These are phyloP conservation scores for Trichosporon inkin DNA, from an alignment of 1,284 basidiomycete species.

Conservation along the genomic window DNA sequence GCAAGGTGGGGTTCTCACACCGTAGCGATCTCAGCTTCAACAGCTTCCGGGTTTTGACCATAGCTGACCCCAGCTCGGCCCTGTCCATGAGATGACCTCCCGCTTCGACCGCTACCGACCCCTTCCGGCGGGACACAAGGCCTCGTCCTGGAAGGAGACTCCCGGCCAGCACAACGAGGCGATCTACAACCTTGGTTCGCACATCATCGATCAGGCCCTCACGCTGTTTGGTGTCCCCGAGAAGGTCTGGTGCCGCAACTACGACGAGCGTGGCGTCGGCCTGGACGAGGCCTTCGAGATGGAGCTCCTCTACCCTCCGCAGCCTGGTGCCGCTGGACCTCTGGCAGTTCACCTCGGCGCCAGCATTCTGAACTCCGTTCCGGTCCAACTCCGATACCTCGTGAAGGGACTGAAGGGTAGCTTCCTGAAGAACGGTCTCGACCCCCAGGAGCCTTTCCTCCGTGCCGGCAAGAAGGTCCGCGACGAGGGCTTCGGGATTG, in stretches of 20 bases:
- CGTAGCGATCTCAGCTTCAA: neutral
- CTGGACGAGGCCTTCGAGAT: constrained; percentile 56
- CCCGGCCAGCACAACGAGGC: constrained; percentile 49
- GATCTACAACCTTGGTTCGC: constrained; percentile 53
- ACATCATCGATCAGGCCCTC: constrained; percentile 69
- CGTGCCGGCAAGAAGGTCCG: constrained; percentile 26
- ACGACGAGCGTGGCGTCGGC: constrained; percentile 39
- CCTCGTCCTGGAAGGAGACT: constrained; percentile 54
- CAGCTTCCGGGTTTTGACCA: neutral
- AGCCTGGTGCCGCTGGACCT: constrained; percentile 52
- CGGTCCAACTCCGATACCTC: constrained; percentile 62
- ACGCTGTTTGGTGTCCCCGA: constrained; percentile 70
- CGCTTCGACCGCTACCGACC: constrained; percentile 72
- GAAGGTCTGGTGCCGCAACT: constrained; percentile 53
- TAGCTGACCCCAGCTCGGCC: constrained; percentile 33
- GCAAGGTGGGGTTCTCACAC: constrained; percentile 54
- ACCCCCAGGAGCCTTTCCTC: constrained; percentile 66
- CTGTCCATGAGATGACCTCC: constrained; percentile 33
- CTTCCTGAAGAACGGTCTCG: constrained; percentile 70
- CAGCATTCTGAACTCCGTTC: constrained; percentile 63
- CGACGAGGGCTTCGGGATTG: constrained; percentile 26
- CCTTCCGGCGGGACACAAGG: constrained; percentile 54
- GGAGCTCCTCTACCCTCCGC: constrained; percentile 61
- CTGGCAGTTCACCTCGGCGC: constrained; percentile 66
- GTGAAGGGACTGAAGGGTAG: constrained; percentile 61